Base-by-base conservation (phyloP, 2,329 filamentous ascomycete species). In the Colletotrichum sp. region DNA sequence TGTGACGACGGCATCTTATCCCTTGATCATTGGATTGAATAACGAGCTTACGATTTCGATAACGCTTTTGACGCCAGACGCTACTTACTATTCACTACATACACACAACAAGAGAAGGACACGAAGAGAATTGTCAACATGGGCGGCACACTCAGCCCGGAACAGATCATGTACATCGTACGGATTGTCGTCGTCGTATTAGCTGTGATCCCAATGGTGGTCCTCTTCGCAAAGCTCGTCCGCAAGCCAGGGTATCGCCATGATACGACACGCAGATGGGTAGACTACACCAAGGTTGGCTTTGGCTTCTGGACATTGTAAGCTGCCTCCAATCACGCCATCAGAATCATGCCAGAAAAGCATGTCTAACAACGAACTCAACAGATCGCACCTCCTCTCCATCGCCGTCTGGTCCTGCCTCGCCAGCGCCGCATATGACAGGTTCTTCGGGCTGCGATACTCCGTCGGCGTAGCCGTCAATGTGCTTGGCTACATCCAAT, bases 201-300 rank as follows among this genome's bases (percentile, higher is more conserved):
- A 6, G 65, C 52, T 1, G 3, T 52, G 18, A 34, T 69, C 13
- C 65, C 65, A 1, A 56, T 55, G 18, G 12, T 73, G 22, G 22
- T 13, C 9, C 22, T 73, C 16, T 69, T 55, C 7, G 30, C 18
- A 12, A 65, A 30, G 25, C 18, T 69, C 22, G 8, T 69, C 22
- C 64, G 70, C 22, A 69, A 52, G 30, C 70, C 70, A 5, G 70
- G 70, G 1, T 61, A 61, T 18, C 36, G 18, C 6, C 70, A 69
- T 27, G 70, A 73, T 1, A 34, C 66, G 18, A 73, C 65, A 18
- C 70, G 70, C 36, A 66, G 65, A 52, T 73, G 70, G 70, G 70
- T 73, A 0, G 65, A 73, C 30, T 69, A 30, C 9, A 69, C 65
- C 2, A 73, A 69, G 28, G 27, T 16, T 18, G 70, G 30, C 22